Base-by-base conservation (phyloP, 345 rosid genomes). In the Camelina laxa region DNA sequence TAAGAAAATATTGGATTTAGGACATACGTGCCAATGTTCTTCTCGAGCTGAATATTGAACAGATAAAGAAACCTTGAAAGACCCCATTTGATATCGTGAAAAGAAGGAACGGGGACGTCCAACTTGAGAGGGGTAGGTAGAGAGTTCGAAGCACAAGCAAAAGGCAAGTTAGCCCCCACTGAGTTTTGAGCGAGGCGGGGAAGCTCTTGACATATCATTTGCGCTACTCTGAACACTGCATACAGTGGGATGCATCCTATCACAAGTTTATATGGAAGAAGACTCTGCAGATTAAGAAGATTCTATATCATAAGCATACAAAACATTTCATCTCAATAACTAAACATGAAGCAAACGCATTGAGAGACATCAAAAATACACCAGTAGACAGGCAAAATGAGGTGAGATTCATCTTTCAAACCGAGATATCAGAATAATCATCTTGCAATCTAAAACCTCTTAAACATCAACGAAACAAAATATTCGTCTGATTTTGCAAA, bases 11-110 rank as follows among this genome's bases (percentile, higher is more conserved):
- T n/a, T 7, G 70, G 35, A 59, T 60, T 72, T 3, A 65, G 53
- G 27, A 83, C 98, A 84, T 86, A 94, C 98, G 88, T 87, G 76
- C 91, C 91, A 69, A 94, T 83, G 82, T 94, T 94, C 83, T 88
- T 86, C 87, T 94, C 98, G 22, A 94, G 79, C 79, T 89, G 96
- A 67, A 89, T 82, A 70, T 94, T 91, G 88, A 94, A 89, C 56
- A 94, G 74, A 81, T 91, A 94, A 31, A 94, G 66, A 44, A 91
- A 70, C 72, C 96, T 89, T 7, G 88, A 66, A 53, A 91, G 67
- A 81, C 73, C 88, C 98, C 96, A 94, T 73, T 63, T 82, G 51
- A 94, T 60, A 80, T 91, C 93, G 62, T 79, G 77, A 68, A 94
- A 50, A 16, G 96, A 87, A 77, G 97, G 96, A 68, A 89, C 39